Conservation (phyloP, 371 early-diverging fungal genomes). For the Chytridiales sp. region DNA sequence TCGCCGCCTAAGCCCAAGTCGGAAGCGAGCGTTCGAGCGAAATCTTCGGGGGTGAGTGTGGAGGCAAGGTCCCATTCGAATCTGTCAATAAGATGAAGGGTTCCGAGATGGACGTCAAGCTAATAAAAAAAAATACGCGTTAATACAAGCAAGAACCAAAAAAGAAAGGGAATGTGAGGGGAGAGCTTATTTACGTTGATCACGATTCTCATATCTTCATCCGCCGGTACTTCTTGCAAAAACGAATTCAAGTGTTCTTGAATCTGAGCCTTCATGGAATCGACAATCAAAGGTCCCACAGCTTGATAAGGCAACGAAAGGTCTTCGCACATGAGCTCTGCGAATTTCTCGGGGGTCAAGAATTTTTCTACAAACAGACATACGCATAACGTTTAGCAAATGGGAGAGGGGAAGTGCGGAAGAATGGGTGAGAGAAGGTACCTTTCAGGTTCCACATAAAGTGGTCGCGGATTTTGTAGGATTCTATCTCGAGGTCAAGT, state of each 20-base stretch:
- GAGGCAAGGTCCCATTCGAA: constrained; percentile 88
- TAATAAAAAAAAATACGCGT: constrained; percentile 23
- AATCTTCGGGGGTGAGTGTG: constrained; percentile 70
- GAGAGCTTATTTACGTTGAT: constrained; percentile 41
- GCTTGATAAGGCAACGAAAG: constrained; percentile 53
- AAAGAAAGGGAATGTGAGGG: not conserved
- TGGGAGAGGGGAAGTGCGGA: not conserved
- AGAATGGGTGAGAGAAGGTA: constrained; percentile 23
- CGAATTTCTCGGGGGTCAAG: constrained; percentile 91
- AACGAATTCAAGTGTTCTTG: constrained; percentile 7
- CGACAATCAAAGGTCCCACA: constrained; percentile 71
- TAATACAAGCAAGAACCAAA: not conserved
- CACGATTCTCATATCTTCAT: constrained; percentile 40
- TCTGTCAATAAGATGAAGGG: constrained; percentile 80
- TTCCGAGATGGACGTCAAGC: constrained; percentile 86
- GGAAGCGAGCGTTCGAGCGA: constrained; percentile 72
- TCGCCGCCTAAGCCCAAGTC: constrained; percentile 92
- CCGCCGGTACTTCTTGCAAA: constrained; percentile 19
- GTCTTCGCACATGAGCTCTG: constrained; percentile 84
- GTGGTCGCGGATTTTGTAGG: constrained; percentile 76
- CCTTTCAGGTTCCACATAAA: constrained; percentile 94
- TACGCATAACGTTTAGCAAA: not conserved
- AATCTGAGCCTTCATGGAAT: constrained; percentile 77
- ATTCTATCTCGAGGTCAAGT: constrained; percentile 86
- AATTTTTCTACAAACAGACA: constrained; percentile 58